Percentiles rank a stretch among this genome's conserved stretches.
These are phyloP conservation scores for Aspergillus sp. DNA, from an alignment of 2,329 filamentous ascomycete genomes.

Conservation along the genomic window DNA sequence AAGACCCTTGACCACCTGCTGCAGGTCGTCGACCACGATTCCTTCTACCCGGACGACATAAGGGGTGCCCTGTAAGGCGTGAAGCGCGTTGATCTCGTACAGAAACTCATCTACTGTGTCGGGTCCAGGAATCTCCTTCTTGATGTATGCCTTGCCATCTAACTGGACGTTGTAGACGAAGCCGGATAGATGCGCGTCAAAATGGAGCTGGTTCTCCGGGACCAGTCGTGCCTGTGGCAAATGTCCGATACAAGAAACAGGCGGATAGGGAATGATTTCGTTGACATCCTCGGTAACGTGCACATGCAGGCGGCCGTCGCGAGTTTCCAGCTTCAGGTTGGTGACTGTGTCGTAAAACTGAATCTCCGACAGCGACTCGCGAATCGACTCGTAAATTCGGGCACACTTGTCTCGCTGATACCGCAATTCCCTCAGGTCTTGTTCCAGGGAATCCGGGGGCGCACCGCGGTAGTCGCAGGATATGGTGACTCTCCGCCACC, in stretches of 20 bases:
- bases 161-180: slow-evolving; percentile 93
- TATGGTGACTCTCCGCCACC: slow-evolving; percentile 86
- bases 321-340: slow-evolving; percentile 90
- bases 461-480: slow-evolving; percentile 89
- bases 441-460: slow-evolving; percentile 78
- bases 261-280: slow-evolving; percentile 88
- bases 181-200: slow-evolving; percentile 91
- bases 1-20: slow-evolving; percentile 77
- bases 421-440: slow-evolving; percentile 72
- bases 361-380: slow-evolving; percentile 87
- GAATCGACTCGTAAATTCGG: slow-evolving; percentile 91
- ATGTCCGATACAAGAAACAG: slow-evolving; percentile 71
- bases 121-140: slow-evolving; percentile 96
- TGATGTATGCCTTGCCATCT: slow-evolving; percentile 72
- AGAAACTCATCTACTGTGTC: slow-evolving; percentile 95
- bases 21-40: slow-evolving; percentile 77
- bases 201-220: slow-evolving; percentile 74
- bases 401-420: slow-evolving; percentile 91
- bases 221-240: slow-evolving; percentile 53
- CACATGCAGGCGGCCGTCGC: slow-evolving; percentile 83
- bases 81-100: slow-evolving; percentile 96
- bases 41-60: slow-evolving; percentile 86
- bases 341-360: slow-evolving; percentile 96
- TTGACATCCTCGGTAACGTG: slow-evolving; percentile 97
- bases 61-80: slow-evolving; percentile 68